A percentile compares a stretch with the other conserved stretches of the same genome.
Conservation (phyloP, 2,329 filamentous ascomycete genomes). For the Sarocladiaceae sp. region DNA sequence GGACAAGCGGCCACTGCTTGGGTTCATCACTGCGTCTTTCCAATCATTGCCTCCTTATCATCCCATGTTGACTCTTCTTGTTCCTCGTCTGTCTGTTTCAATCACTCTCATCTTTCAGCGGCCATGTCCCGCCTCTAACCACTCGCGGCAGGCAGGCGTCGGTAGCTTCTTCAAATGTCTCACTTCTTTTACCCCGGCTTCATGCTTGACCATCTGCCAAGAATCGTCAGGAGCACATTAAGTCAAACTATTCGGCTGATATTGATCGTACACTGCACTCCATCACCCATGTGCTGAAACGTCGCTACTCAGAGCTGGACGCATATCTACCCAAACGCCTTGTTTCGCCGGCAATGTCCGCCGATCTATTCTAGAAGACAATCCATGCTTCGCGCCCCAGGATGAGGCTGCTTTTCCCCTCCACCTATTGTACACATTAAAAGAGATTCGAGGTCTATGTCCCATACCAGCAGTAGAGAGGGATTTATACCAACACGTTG, state of each 20-base stretch:
- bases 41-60: neutral
- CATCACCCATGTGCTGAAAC: too few relatives aligned
- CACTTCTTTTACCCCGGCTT: too few relatives aligned
- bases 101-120: too few relatives aligned
- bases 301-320: too few relatives aligned
- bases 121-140: too few relatives aligned
- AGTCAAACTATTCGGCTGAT: too few relatives aligned
- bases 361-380: neutral
- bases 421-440: neutral
- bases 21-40: too few relatives aligned
- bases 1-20: neutral
- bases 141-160: too few relatives aligned
- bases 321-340: neutral
- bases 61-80: neutral
- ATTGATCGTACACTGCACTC: too few relatives aligned
- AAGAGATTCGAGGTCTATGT: neutral
- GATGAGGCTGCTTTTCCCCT: neutral
- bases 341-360: conserved; percentile 2
- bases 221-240: neutral
- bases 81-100: neutral
- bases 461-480: neutral
- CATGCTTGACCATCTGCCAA: too few relatives aligned
- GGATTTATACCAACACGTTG: too few relatives aligned
- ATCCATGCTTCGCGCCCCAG: neutral
- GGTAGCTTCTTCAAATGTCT: too few relatives aligned